Percentiles rank a stretch among this genome's conserved stretches.
phyloP scores from a whole-genome alignment of 305 asterid species.

The Fraxinus floribunda region DNA sequence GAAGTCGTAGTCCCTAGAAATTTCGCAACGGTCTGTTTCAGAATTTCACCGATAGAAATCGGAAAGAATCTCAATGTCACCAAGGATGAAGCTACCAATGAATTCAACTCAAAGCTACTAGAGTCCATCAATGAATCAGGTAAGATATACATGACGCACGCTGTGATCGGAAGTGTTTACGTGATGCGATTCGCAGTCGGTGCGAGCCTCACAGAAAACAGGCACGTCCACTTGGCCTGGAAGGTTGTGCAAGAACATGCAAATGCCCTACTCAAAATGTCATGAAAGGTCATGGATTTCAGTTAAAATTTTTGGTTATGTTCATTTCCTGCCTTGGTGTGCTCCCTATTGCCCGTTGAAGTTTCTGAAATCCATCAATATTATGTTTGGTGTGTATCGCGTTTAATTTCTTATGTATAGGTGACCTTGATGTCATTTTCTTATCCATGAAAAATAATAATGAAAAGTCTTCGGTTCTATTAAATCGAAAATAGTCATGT shows the following conservation, averaged over 20 bases:
- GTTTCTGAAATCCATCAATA: slow-evolving; percentile 20
- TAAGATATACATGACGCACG: slow-evolving; percentile 69
- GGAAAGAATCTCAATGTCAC: slow-evolving; percentile 22
- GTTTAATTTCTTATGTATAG: slow-evolving; percentile 10
- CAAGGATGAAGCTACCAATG: slow-evolving; percentile 43
- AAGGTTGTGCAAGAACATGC: slow-evolving; percentile 68
- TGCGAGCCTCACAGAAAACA: slow-evolving; percentile 51
- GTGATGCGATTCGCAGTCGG: slow-evolving; percentile 64
- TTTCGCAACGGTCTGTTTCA: slow-evolving; percentile 64
- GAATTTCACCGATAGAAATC: slow-evolving; percentile 45
- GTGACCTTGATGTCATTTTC: not conserved
- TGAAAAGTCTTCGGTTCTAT: not conserved
- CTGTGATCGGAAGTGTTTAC: slow-evolving; percentile 59
- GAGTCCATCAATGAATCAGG: slow-evolving; percentile 63
- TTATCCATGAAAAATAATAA: too few species aligned
- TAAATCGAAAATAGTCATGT: not conserved
- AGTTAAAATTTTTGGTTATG: not conserved
- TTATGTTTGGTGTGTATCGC: not conserved
- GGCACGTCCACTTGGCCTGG: slow-evolving; percentile 66
- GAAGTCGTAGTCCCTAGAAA: slow-evolving; percentile 70
- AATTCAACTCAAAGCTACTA: slow-evolving; percentile 43
- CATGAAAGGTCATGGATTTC: slow-evolving; percentile 17
- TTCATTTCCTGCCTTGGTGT: not conserved
- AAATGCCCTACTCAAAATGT: slow-evolving; percentile 37
- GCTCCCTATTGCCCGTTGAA: not conserved